Evolutionary conservation across 2,329 filamentous ascomycete genomes (phyloP).

Genomic region (Sordariomycetes sp.): DNA sequence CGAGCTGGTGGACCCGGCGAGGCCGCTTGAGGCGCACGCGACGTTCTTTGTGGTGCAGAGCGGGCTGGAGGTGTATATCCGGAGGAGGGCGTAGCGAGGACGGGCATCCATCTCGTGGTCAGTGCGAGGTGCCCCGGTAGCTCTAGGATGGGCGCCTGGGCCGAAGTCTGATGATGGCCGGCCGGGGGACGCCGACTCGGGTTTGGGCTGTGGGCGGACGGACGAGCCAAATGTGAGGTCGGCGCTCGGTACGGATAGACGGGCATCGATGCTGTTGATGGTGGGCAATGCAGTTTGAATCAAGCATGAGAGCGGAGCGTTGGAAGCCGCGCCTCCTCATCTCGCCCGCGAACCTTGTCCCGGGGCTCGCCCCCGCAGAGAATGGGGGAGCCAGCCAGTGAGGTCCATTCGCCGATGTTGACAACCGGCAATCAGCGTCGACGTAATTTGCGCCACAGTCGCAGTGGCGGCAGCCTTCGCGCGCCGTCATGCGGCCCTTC

Average conservation of each 20-base stretch:
- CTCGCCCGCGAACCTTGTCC: background rate
- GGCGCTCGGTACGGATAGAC: background rate
- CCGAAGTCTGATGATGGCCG: background rate
- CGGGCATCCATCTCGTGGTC: background rate
- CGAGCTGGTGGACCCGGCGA: constrained; percentile 33
- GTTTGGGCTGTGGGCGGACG: background rate
- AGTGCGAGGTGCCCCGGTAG: background rate
- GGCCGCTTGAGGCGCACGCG: constrained; percentile 35
- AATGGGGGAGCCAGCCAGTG: background rate
- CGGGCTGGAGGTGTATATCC: constrained; percentile 37
- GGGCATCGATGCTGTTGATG: background rate
- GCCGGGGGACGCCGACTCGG: background rate
- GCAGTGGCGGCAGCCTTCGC: no score
- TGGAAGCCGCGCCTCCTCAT: background rate
- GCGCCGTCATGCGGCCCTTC: no score
- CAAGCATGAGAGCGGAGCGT: background rate
- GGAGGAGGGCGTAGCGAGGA: background rate
- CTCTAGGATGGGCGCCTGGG: background rate
- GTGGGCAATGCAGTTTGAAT: background rate
- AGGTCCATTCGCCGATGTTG: background rate
- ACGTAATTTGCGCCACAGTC: no score
- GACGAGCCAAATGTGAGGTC: background rate
- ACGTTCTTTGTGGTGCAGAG: constrained; percentile 48
- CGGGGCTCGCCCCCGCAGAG: background rate
- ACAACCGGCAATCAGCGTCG: no score